Conservation (phyloP, 306 rosid species). For the Castanea crenata region DNA sequence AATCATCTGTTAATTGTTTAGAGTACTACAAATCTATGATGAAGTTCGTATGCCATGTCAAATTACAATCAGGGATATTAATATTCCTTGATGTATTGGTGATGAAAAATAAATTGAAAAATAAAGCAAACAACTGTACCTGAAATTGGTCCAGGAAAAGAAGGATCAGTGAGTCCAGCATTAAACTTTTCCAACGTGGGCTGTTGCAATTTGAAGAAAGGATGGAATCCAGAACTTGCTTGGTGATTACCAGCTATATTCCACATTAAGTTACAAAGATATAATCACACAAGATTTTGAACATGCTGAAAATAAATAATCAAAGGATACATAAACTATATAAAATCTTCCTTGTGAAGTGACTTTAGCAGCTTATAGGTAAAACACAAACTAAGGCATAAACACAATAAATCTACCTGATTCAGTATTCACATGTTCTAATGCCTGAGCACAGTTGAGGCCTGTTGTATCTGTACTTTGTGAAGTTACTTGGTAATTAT, state of each 20-base stretch:
- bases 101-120: not conserved
- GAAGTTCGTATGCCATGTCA: constrained; percentile 7
- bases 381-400: constrained; percentile 12
- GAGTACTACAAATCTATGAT: not conserved
- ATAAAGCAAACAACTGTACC: constrained; percentile 35
- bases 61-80: not conserved
- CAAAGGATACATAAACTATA: not conserved
- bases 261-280: constrained; percentile 13
- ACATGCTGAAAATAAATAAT: constrained; percentile 5
- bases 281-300: not conserved
- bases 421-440: constrained; percentile 73
- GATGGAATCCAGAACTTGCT: constrained; percentile 44
- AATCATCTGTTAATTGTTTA: constrained; percentile 40
- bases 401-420: constrained; percentile 41
- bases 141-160: constrained; percentile 30
- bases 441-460: constrained; percentile 55
- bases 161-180: constrained; percentile 39
- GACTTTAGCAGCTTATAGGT: not conserved
- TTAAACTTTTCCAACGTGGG: constrained; percentile 39
- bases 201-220: constrained; percentile 37
- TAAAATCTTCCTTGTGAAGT: not conserved
- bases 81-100: not conserved
- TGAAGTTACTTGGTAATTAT: constrained; percentile 45
- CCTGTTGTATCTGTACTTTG: constrained; percentile 55
- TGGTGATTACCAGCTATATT: constrained; percentile 49